Evolutionary conservation across 805 yeast species (phyloP).

Genomic region (Jamesozyma hellenica): DNA sequence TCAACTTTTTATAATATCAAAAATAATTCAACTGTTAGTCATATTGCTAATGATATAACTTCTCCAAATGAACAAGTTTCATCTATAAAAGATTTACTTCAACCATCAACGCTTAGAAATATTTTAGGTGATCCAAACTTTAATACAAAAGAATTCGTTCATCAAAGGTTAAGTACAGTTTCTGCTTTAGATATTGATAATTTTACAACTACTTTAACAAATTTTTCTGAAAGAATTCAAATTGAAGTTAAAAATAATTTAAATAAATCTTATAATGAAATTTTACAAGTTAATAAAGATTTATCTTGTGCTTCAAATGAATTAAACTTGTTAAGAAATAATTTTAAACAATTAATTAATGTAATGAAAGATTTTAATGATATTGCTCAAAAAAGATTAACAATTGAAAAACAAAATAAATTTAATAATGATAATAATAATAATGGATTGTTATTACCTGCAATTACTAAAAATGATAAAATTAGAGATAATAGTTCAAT

Average conservation of each 20-base stretch:
- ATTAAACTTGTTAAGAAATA: slow-evolving; percentile 48
- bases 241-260: slow-evolving; percentile 50
- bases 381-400: slow-evolving; percentile 49
- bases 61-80: background rate
- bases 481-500: slow-evolving; percentile 57
- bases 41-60: no score
- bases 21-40: background rate
- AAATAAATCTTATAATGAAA: slow-evolving; percentile 52
- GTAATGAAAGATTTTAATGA: slow-evolving; percentile 50
- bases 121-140: slow-evolving; percentile 33
- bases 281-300: slow-evolving; percentile 49
- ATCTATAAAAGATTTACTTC: slow-evolving; percentile 3
- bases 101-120: slow-evolving; percentile 2
- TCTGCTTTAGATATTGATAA: slow-evolving; percentile 65
- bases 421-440: background rate
- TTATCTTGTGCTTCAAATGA: slow-evolving; percentile 56
- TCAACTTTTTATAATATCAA: background rate
- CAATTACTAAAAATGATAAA: slow-evolving; percentile 6
- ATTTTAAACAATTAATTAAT: slow-evolving; percentile 49
- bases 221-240: slow-evolving; percentile 41
- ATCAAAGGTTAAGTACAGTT: slow-evolving; percentile 46
- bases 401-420: slow-evolving; percentile 36
- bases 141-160: slow-evolving; percentile 41
- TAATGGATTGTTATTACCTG: slow-evolving; percentile 12
- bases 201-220: slow-evolving; percentile 45